A percentile compares a stretch with the other conserved stretches of the same genome.
Evolutionary conservation across 2,329 filamentous ascomycete genomes (phyloP).

Genomic region (Pseudophaeomoniella oleicola): DNA sequence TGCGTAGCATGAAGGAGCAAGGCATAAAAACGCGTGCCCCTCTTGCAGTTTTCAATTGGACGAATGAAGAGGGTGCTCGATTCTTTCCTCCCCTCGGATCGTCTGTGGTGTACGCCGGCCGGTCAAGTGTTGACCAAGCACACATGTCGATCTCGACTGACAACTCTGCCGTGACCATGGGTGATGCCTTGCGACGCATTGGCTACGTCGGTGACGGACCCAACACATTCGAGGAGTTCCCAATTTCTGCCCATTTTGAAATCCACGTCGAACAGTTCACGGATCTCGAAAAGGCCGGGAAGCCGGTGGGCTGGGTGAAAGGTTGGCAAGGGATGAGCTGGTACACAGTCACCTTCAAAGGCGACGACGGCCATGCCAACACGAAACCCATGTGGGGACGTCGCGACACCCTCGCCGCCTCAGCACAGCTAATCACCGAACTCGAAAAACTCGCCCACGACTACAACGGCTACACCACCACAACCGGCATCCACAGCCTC

Average conservation of each 20-base stretch:
- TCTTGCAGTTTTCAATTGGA: slow-evolving; percentile 15
- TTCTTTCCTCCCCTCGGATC: slow-evolving; percentile 8
- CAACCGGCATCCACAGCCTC: slow-evolving; percentile 49
- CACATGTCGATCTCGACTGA: slow-evolving; percentile 5
- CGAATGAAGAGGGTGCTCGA: slow-evolving; percentile 12
- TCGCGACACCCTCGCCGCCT: slow-evolving; percentile 5
- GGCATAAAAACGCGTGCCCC: slow-evolving; percentile 12
- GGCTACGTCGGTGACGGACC: slow-evolving; percentile 8
- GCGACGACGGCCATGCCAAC: slow-evolving; percentile 8
- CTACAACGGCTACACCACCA: slow-evolving; percentile 48
- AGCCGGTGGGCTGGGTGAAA: slow-evolving; percentile 8
- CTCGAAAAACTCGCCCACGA: slow-evolving; percentile 43
- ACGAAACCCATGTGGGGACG: slow-evolving; percentile 9
- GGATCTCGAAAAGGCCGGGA: slow-evolving; percentile 7
- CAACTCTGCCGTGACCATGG: slow-evolving; percentile 6
- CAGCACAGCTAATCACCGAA: slow-evolving; percentile 6
- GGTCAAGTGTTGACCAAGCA: slow-evolving; percentile 4
- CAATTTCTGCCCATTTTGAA: slow-evolving; percentile 8
- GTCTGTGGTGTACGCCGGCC: slow-evolving; percentile 7
- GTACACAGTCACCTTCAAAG: slow-evolving; percentile 8
- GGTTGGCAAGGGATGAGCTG: slow-evolving; percentile 8
- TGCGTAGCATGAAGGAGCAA: slow-evolving; percentile 21
- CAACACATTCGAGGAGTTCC: slow-evolving; percentile 7
- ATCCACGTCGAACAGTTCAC: slow-evolving; percentile 8
- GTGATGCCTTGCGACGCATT: slow-evolving; percentile 6